Evolutionary conservation across 805 yeast species (phyloP), one percentile per base, ranked within the genome.

Genomic region (Starmerella bombicola): DNA sequence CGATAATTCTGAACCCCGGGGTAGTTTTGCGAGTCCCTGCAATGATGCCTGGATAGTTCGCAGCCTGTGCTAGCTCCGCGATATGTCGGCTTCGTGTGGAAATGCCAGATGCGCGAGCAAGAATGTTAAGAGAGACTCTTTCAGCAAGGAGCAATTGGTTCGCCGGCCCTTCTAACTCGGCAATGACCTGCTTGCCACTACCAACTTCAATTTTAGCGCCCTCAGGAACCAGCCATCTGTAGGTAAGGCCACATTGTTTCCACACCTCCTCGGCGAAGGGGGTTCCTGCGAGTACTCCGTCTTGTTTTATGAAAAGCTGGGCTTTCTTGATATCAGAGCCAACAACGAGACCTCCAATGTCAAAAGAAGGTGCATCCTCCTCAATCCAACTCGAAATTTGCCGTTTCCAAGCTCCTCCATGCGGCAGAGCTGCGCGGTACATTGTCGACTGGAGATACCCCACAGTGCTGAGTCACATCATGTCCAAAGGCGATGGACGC

Each of bases 1-100:
- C 97, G 43, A 88, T 63, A 32, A 78, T 66, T 55, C 97, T 73
- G 47, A 86, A 70, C 0, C 97, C 97, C 0, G 97, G 97, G 0
- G 97, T 88, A n/a, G 96, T 88, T 62, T 86, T 86, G 57, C 97
- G 73, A 1, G 97, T 86, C 5, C 96, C 97, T 0, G 97, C 96
- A 57, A 86, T 84, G 19, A 78, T 69, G 0, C 97, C 97, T 3
- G 64, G 64, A 56, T 75, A 88, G 0, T 93, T 91, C 4, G 70
- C 62, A 31, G 70, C 61, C 41, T 76, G 70, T 1, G 95, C 95
- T 43, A 73, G 59, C 5, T 62, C 55, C 38, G 76, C 64, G 3
- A 86, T 70, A 22, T 64, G 60, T 38, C 65, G 60, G 0, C 91
- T 75, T 49, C 75, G 75, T 0, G 94, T 80, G 8, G 96, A 94